phyloP scores from a whole-genome alignment of 179 eudicot species.

The Drosera spatulata region DNA sequence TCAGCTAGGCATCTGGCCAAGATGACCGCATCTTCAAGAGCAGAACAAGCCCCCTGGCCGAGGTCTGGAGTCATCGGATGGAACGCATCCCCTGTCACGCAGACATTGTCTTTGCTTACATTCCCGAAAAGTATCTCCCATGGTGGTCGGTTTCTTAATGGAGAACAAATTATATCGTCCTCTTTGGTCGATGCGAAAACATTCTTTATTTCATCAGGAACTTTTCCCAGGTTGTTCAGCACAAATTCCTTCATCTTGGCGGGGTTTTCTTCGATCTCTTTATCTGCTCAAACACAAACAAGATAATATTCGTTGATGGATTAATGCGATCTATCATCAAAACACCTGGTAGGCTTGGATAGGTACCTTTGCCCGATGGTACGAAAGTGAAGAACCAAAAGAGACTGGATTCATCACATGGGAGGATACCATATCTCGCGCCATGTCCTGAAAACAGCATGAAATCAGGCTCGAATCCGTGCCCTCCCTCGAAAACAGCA shows the following conservation, averaged over 20 bases:
- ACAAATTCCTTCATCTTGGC: too few relatives aligned
- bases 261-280: too few relatives aligned
- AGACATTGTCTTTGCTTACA: too few relatives aligned
- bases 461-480: constrained; percentile 15
- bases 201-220: too few relatives aligned
- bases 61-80: neutral
- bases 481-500: constrained; percentile 8
- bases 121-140: too few relatives aligned
- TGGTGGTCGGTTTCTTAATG: too few relatives aligned
- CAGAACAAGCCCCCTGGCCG: constrained; percentile 1
- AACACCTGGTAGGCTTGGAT: constrained; percentile 5
- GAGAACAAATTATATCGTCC: too few relatives aligned
- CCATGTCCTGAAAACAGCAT: constrained; percentile 14
- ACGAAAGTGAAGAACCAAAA: constrained; percentile 28
- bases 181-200: too few relatives aligned
- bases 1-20: constrained; percentile 1
- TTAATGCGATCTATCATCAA: neutral
- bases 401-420: constrained; percentile 9
- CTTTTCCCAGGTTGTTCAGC: too few relatives aligned
- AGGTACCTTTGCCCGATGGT: neutral
- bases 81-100: neutral
- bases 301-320: too few relatives aligned
- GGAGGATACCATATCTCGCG: constrained; percentile 16
- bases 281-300: too few relatives aligned
- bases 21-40: too few relatives aligned